Base-by-base conservation (phyloP, 495 filamentous ascomycete genomes). In the Bacidia gigantensis region DNA sequence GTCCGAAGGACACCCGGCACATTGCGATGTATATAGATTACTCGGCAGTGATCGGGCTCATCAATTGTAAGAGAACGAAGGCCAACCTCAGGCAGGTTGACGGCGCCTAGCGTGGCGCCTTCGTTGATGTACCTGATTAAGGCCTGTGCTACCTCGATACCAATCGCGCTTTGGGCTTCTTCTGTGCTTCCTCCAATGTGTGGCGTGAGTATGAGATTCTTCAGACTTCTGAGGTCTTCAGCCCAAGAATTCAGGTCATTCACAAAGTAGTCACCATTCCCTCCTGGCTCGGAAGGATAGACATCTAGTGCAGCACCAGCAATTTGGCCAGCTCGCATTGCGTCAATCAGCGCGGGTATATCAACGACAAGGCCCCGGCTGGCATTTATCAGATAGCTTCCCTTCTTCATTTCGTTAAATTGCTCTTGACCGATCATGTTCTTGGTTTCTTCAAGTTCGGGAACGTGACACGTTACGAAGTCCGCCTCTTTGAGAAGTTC, bases 171-270 rank as follows among this genome's bases (percentile, higher is more conserved):
- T 69, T 99, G 93, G 3, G 93, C 93, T 71, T 99, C 89, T 66
- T 99, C 93, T 2, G 93, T 99, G 68, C 86, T 93, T 26, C 92
- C 92, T 50, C 92, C 92, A 61, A 99, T 96, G 63, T 99, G 92
- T 20, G 92, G 92, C 2, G 89, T 90, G 26, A 99, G 73, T 54
- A 99, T 94, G 57, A 99, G 68, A 67, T 99, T 99, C 66, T 83
- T 89, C 46, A 97, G 74, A 35, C 75, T 73, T 23, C 86, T 80
- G 43, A 99, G 79, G 54, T 95, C 89, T 49, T 86, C 75, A n/a
- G 76, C 83, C 88, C 88, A 97, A 17, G 65, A 55, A 65, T 95
- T 95, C 58, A 99, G 74, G n/a, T 76, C 67, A 61, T 77, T 81
- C 62, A 77, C 86, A 75, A 99, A 99, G 68, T 95, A 94, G 63